Conservation (phyloP, 768 basidiomycete genomes). For the Kwoniella sp. region DNA sequence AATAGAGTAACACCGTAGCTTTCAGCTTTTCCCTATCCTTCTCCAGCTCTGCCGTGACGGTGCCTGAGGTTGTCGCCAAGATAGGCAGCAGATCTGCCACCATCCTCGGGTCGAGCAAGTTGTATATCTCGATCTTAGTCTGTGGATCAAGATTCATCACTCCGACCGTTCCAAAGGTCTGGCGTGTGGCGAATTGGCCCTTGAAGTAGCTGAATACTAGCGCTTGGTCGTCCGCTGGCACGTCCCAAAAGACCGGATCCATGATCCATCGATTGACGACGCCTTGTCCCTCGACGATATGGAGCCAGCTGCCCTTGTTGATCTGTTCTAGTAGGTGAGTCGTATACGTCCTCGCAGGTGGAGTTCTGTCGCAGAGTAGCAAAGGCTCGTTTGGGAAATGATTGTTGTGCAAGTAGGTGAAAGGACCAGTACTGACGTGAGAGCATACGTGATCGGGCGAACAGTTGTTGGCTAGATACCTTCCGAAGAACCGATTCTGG, state of each 20-base stretch:
- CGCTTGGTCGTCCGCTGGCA: not conserved
- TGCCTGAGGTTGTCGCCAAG: not conserved
- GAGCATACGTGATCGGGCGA: not conserved
- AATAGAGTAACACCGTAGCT: not conserved
- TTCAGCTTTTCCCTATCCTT: not conserved
- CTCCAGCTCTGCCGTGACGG: not conserved
- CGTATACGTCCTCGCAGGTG: slow-evolving; percentile 2
- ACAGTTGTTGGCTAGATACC: not conserved
- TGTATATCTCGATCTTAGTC: slow-evolving; percentile 2
- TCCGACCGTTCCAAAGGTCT: not conserved
- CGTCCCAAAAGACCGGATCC: slow-evolving; percentile 1
- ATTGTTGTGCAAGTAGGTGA: slow-evolving; percentile 2
- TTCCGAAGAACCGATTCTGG: slow-evolving; percentile 9
- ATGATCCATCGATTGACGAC: slow-evolving; percentile 3
- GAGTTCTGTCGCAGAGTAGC: not conserved
- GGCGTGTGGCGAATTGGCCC: not conserved
- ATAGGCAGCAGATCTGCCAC: not conserved
- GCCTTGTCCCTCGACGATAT: slow-evolving; percentile 1
- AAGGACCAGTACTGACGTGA: slow-evolving; percentile 1
- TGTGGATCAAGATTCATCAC: not conserved
- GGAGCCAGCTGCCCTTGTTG: slow-evolving; percentile 1
- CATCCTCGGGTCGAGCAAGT: slow-evolving; percentile 1
- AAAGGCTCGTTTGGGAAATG: slow-evolving; percentile 15
- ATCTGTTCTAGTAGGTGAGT: slow-evolving; percentile 10
- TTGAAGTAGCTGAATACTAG: slow-evolving; percentile 4